Evolutionary conservation across 2,329 filamentous ascomycete species (phyloP).

Genomic region (Calonectria multiphialidica): DNA sequence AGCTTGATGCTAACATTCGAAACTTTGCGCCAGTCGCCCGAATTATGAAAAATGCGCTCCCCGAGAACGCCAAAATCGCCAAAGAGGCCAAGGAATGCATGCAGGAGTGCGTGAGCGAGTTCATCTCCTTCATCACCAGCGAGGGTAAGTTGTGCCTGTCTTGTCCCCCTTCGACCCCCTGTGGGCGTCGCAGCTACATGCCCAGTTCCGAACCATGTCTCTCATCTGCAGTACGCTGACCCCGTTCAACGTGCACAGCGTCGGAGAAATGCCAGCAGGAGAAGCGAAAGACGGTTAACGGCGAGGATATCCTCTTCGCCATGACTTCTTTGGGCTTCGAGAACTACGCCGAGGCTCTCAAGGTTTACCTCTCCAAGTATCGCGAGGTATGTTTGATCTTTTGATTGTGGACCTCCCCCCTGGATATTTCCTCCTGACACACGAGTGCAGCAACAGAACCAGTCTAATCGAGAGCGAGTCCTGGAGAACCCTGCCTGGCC

Average conservation of each 20-base stretch:
- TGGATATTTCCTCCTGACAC: conserved; percentile 21
- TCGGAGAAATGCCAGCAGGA: conserved; percentile 99
- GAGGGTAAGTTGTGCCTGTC: conserved; percentile 76
- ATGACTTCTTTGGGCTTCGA: conserved; percentile 99
- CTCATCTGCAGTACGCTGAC: conserved; percentile 36
- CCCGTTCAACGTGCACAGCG: conserved; percentile 64
- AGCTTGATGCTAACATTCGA: conserved; percentile 91
- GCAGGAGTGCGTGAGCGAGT: conserved; percentile 99
- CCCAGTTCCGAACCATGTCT: conserved; percentile 30
- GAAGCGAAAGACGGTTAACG: conserved; percentile 99
- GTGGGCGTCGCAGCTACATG: conserved; percentile 24
- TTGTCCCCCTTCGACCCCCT: background rate
- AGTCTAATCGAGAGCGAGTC: conserved; percentile 54
- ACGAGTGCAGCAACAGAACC: conserved; percentile 53
- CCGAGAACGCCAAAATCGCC: conserved; percentile 98
- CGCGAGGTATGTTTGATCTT: conserved; percentile 80
- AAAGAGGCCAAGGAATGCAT: conserved; percentile 99
- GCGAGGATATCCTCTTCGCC: conserved; percentile 97
- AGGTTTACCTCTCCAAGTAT: conserved; percentile 98
- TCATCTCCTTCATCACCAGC: conserved; percentile 99
- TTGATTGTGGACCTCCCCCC: background rate
- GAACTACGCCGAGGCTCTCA: conserved; percentile 97
- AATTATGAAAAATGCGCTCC: conserved; percentile 98
- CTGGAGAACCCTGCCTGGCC: conserved; percentile 50
- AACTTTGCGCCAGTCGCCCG: conserved; percentile 96